A percentile compares a stretch with the other conserved stretches of the same genome.
These are phyloP conservation scores for Rusavskia elegans DNA, from an alignment of 495 filamentous ascomycete genomes.

Conservation along the genomic window DNA sequence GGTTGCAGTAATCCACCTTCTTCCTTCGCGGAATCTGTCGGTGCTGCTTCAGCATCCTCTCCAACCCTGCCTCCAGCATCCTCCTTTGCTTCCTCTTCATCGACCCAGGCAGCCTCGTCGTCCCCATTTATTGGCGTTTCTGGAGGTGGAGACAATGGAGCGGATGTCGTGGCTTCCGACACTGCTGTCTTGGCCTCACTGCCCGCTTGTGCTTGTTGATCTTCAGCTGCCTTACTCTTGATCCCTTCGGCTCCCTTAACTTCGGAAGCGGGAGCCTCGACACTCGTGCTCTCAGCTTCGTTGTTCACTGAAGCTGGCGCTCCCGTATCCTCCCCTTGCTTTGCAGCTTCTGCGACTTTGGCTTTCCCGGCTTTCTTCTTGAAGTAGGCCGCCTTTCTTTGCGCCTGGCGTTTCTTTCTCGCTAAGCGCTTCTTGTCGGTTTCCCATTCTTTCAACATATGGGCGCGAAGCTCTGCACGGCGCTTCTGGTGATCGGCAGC, in stretches of 20 bases:
- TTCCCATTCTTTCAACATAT: constrained; percentile 37
- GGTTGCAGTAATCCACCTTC: too few species aligned
- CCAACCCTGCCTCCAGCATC: neutral
- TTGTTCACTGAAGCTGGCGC: neutral
- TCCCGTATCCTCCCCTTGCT: neutral
- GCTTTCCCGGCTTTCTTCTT: constrained; percentile 9
- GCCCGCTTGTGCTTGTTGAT: neutral
- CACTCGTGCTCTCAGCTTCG: too few species aligned
- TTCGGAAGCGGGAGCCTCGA: too few species aligned
- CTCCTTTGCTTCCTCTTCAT: neutral
- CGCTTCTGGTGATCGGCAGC: constrained; percentile 27
- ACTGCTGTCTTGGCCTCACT: neutral
- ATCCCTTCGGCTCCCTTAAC: too few species aligned
- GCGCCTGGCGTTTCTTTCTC: constrained; percentile 18
- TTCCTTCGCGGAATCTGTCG: neutral
- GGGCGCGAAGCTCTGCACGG: constrained; percentile 24
- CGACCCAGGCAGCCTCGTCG: neutral
- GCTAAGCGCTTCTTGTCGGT: constrained; percentile 32
- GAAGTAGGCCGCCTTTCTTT: constrained; percentile 8
- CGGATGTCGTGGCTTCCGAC: neutral
- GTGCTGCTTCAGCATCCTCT: neutral
- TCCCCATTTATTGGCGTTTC: neutral
- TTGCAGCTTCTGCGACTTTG: constrained; percentile 1
- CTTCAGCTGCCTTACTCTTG: neutral
- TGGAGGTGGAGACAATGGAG: neutral